phyloP scores from a whole-genome alignment of 106 monocot genomes.

The Acorus calamus region DNA sequence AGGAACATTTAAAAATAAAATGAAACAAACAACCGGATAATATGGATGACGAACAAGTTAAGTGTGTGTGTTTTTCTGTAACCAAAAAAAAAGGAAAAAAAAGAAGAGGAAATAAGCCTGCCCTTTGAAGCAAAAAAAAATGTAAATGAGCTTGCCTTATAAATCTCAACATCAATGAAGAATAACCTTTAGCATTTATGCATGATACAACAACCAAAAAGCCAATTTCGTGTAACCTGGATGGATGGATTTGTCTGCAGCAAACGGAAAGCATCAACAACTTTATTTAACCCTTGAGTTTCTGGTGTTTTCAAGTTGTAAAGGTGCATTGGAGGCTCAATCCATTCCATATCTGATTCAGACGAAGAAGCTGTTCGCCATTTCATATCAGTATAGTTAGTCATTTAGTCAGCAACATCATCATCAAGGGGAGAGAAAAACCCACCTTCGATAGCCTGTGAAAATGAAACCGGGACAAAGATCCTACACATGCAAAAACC shows the following conservation, averaged over 20 bases:
- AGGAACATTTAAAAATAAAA: background rate
- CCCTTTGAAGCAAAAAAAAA: too few relatives aligned
- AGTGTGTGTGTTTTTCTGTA: background rate
- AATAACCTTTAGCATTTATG: too few relatives aligned
- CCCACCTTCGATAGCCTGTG: background rate
- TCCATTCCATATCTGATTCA: slow-evolving; percentile 43
- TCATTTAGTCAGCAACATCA: slow-evolving; percentile 13
- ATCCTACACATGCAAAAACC: too few relatives aligned
- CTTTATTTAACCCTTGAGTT: slow-evolving; percentile 20
- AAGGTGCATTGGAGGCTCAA: slow-evolving; percentile 40
- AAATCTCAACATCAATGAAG: too few relatives aligned
- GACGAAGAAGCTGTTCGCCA: background rate
- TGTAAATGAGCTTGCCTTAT: too few relatives aligned
- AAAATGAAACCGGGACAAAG: too few relatives aligned
- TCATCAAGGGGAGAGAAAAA: slow-evolving; percentile 1
- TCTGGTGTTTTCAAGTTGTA: slow-evolving; percentile 16
- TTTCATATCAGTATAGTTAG: slow-evolving; percentile 3
- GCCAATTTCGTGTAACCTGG: slow-evolving; percentile 23
- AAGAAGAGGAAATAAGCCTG: background rate
- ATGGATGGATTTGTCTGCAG: slow-evolving; percentile 39
- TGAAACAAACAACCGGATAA: background rate
- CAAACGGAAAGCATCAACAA: slow-evolving; percentile 49
- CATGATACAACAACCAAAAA: too few relatives aligned
- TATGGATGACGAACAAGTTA: background rate
- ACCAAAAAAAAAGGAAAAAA: background rate